phyloP scores from a whole-genome alignment of 306 rosid species.

The Rosa lucieae region DNA sequence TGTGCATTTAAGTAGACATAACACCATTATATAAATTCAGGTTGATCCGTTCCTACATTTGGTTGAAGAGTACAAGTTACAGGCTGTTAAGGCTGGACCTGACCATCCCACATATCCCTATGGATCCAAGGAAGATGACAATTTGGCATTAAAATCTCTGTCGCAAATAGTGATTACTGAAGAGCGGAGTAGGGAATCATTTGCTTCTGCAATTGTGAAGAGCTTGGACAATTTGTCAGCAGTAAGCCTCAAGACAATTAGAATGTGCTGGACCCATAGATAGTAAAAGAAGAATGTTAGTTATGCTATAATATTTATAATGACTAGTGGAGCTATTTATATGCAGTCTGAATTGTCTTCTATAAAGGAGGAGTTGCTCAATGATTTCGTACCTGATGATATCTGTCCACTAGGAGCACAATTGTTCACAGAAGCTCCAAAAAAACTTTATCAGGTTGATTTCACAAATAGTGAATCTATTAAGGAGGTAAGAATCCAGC shows the following conservation, averaged over 20 bases:
- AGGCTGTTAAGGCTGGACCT: conserved; percentile 44
- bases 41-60: conserved; percentile 76
- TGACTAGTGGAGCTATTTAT: conserved; percentile 10
- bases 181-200: conserved; percentile 52
- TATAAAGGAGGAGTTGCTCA: conserved; percentile 57
- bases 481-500: conserved; percentile 30
- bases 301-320: neutral
- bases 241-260: conserved; percentile 35
- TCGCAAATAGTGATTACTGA: conserved; percentile 39
- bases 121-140: conserved; percentile 82
- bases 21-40: no score
- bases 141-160: conserved; percentile 51
- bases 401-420: conserved; percentile 62
- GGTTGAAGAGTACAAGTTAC: conserved; percentile 69
- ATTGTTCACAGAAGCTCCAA: conserved; percentile 38
- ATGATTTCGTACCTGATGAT: conserved; percentile 64
- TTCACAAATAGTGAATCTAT: conserved; percentile 22
- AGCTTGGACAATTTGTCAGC: conserved; percentile 59
- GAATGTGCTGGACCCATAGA: neutral
- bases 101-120: conserved; percentile 36
- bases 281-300: neutral
- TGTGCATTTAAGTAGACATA: no score
- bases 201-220: conserved; percentile 61
- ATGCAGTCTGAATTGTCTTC: conserved; percentile 59
- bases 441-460: conserved; percentile 40